Evolutionary conservation across 371 early-diverging fungal genomes (phyloP).

Genomic region (Haplosporangium sp.): DNA sequence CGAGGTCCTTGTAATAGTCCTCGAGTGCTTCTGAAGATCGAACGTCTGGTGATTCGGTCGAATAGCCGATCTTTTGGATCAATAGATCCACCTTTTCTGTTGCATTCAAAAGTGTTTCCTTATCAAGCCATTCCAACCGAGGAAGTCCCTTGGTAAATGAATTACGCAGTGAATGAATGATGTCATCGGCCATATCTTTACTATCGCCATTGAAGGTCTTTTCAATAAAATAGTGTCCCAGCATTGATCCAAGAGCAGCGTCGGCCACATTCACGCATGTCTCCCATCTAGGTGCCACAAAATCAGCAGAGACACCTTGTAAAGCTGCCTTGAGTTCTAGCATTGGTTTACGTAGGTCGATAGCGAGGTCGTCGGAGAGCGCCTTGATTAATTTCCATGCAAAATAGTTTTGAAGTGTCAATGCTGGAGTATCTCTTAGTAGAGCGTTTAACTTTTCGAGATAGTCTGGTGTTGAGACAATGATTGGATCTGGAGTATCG

Average conservation of each 20-base stretch:
- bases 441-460: constrained; percentile 59
- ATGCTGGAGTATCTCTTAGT: constrained; percentile 46
- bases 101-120: constrained; percentile 61
- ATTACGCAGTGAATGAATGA: constrained; percentile 59
- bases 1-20: constrained; percentile 60
- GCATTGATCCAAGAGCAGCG: constrained; percentile 35
- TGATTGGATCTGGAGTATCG: constrained; percentile 55
- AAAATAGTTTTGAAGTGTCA: constrained; percentile 62
- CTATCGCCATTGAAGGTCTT: constrained; percentile 54
- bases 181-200: constrained; percentile 56
- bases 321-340: constrained; percentile 30
- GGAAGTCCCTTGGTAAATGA: constrained; percentile 59
- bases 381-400: constrained; percentile 59
- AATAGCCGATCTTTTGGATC: constrained; percentile 67
- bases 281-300: constrained; percentile 45
- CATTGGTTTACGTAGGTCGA: constrained; percentile 55
- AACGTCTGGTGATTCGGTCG: constrained; percentile 62
- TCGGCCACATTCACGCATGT: constrained; percentile 45
- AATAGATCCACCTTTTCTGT: constrained; percentile 63
- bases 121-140: constrained; percentile 67
- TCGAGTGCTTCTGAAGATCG: constrained; percentile 59
- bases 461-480: constrained; percentile 62
- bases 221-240: constrained; percentile 45
- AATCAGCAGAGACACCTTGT: constrained; percentile 42
- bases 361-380: constrained; percentile 51